Base-by-base conservation (phyloP, 2,329 filamentous ascomycete species). In the Penicillium sp. region DNA sequence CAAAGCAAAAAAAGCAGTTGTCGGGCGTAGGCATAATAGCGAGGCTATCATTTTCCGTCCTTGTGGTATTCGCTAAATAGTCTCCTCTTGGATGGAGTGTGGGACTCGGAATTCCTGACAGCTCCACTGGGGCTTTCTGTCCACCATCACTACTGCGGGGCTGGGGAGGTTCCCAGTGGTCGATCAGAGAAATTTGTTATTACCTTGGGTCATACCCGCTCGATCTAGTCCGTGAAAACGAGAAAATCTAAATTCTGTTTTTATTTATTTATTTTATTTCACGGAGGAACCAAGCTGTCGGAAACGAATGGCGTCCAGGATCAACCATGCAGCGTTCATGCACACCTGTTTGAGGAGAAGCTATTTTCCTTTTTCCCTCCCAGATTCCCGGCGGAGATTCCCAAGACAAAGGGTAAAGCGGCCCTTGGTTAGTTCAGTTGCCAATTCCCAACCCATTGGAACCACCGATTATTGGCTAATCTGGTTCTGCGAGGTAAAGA, bases 401-500 rank as follows among this genome's bases (percentile, higher is more conserved):
- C 59, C 61, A 62, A 57, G 31, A 55, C 45, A 53, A 52, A 60
- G 61, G 59, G 44, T 46, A 39, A 54, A 57, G 56, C 54, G 61
- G 59, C 57, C 64, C 57, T 59, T 57, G 59, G 59, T 56, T 64
- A 49, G 57, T 44, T 55, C 54, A 57, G 57, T 60, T 61, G 56
- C 33, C 39, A 64, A 60, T 67, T 68, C 66, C 71, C 71, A 68
- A 63, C 60, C 52, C 49, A 56, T 55, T 65, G 71, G 71, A 56
- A 68, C 66, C 53, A 45, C 35, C 56, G 58, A 52, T 51, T 51
- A 72, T 72, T 72, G 70, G 70, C 46, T 49, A 58, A 63, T 58
- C 63, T 33, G 45, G 24, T n/a, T 27, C 44, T 46, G 39, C 24
- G 44, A 49, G 50, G 6, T 53, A 6, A 14, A 43, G 21, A 52